Evolutionary conservation across 2,329 filamentous ascomycete species (phyloP).

Genomic region (Penicillium sp.): DNA sequence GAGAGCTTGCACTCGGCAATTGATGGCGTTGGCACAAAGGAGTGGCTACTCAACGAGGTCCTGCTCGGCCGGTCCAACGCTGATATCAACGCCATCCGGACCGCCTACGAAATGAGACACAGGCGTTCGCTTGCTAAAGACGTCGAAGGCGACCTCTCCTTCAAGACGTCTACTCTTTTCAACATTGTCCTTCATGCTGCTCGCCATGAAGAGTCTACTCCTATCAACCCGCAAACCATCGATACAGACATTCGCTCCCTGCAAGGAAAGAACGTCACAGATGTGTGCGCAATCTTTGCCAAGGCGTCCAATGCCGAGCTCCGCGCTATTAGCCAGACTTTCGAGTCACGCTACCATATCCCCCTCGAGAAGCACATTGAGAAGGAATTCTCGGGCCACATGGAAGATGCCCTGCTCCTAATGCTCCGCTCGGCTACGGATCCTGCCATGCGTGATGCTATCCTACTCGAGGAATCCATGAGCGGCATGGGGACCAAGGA

Average conservation of each 20-base stretch:
- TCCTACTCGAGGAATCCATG: constrained; percentile 83
- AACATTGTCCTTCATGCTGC: constrained; percentile 72
- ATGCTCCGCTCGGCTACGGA: constrained; percentile 76
- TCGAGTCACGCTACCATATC: constrained; percentile 68
- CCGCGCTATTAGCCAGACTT: constrained; percentile 73
- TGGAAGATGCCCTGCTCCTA: constrained; percentile 77
- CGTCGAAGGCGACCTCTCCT: constrained; percentile 74
- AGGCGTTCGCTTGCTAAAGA: constrained; percentile 65
- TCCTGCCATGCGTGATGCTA: constrained; percentile 79
- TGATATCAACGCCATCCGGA: constrained; percentile 82
- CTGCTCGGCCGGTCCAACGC: constrained; percentile 80
- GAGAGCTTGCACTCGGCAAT: constrained; percentile 68
- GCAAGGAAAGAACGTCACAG: constrained; percentile 54
- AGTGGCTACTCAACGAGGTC: constrained; percentile 79
- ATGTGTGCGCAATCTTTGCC: constrained; percentile 73
- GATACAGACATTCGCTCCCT: constrained; percentile 74
- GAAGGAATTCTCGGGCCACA: constrained; percentile 85
- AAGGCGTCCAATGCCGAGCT: constrained; percentile 78
- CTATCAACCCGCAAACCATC: constrained; percentile 68
- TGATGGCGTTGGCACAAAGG: constrained; percentile 79
- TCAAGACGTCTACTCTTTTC: constrained; percentile 84
- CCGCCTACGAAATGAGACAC: constrained; percentile 68
- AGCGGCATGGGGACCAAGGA: constrained; percentile 85
- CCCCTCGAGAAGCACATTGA: constrained; percentile 71
- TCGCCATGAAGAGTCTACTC: constrained; percentile 73